These are phyloP conservation scores for Alternaria angustiovoidea DNA, from an alignment of 2,329 filamentous ascomycete species.

Conservation along the genomic window DNA sequence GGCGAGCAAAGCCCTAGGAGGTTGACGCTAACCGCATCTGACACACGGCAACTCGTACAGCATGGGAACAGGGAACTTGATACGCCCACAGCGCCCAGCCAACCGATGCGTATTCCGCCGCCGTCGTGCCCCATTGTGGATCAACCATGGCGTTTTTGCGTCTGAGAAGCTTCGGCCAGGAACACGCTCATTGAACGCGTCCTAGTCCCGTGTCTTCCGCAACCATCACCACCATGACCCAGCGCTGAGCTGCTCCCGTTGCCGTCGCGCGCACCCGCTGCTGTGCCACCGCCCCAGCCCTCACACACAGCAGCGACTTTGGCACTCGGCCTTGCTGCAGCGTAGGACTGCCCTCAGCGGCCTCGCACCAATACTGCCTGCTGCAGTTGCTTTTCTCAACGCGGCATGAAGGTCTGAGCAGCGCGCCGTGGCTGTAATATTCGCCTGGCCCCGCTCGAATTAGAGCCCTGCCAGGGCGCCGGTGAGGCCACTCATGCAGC, in stretches of 20 bases:
- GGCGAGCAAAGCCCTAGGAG: conserved; percentile 43
- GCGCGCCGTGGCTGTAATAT: conserved; percentile 22
- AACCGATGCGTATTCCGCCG: conserved; percentile 23
- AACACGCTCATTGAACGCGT: conserved; percentile 45
- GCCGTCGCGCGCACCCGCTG: conserved; percentile 17
- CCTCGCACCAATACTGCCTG: conserved; percentile 26
- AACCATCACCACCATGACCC: conserved; percentile 13
- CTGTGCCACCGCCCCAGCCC: conserved; percentile 8
- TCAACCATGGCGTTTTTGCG: conserved; percentile 42
- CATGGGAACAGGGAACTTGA: conserved; percentile 42
- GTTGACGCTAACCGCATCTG: conserved; percentile 32
- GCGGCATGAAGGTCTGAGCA: conserved; percentile 19
- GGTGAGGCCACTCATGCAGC: conserved; percentile 51
- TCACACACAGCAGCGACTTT: conserved; percentile 12
- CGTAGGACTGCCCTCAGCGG: conserved; percentile 19
- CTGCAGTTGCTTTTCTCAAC: conserved; percentile 23
- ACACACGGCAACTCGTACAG: conserved; percentile 34
- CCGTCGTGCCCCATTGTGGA: conserved; percentile 27
- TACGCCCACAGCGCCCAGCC: conserved; percentile 22
- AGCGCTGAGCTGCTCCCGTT: conserved; percentile 17
- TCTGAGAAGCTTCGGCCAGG: conserved; percentile 42
- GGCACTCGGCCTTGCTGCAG: conserved; percentile 13
- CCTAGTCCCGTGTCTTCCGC: conserved; percentile 35
- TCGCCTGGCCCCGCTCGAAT: conserved; percentile 44
- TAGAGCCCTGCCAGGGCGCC: conserved; percentile 30